Conservation (phyloP, 129 eudicot genomes). For the sunflower (Helianthus annuus) region HanXRQr2.0-SUNRISE NC_035444.2:55159897-55160396, state of each 20-base stretch:
- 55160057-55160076: conserved; percentile 83
- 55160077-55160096: conserved; percentile 77
- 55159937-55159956: conserved; percentile 40
- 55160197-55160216: conserved; percentile 57
- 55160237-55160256: conserved; percentile 49
- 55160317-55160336: conserved; percentile 91
- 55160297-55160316: conserved; percentile 68
- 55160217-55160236: conserved; percentile 65
- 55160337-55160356: conserved; percentile 88
- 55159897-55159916: conserved; percentile 63
- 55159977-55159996: conserved; percentile 80
- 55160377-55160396: conserved; percentile 87
- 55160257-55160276: conserved; percentile 45
- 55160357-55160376: conserved; percentile 59
- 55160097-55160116: conserved; percentile 56
- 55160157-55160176: conserved; percentile 93
- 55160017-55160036: conserved; percentile 75
- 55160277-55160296: conserved; percentile 68
- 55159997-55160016: conserved; percentile 64
- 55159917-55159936: conserved; percentile 40
- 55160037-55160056: conserved; percentile 82
- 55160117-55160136: conserved; percentile 80
- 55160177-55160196: conserved; percentile 84
- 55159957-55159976: conserved; percentile 26
- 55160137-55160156: conserved; percentile 68